Percentiles rank a stretch among this genome's conserved stretches.
phyloP scores from a whole-genome alignment of 2,329 filamentous ascomycete species.

The Lithohypha guttulata region DNA sequence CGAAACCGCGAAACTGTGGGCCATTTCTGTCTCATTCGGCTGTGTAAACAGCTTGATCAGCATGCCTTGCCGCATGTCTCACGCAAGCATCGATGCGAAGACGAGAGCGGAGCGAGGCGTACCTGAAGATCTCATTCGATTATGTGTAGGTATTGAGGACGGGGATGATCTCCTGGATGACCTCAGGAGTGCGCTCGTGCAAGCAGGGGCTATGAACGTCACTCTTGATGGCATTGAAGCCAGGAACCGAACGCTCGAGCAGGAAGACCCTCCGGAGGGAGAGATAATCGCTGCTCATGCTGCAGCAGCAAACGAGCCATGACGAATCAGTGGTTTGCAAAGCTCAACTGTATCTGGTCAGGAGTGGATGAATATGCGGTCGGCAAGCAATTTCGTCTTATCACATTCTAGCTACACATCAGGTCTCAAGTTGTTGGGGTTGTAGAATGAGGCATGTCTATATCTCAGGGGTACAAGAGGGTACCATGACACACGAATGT shows the following conservation, averaged over 20 bases:
- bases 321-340: too few species aligned
- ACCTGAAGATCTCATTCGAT: conserved; percentile 90
- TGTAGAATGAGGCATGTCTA: too few species aligned
- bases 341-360: too few species aligned
- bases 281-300: conserved; percentile 18
- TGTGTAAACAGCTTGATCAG: conserved; percentile 98
- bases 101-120: conserved; percentile 79
- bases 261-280: conserved; percentile 15
- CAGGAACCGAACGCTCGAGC: conserved; percentile 16
- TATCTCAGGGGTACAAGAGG: too few species aligned
- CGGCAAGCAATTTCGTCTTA: too few species aligned
- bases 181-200: conserved; percentile 76
- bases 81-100: conserved; percentile 94
- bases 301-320: conserved; percentile 19
- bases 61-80: conserved; percentile 99
- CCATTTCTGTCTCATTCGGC: conserved; percentile 93
- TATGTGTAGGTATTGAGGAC: conserved; percentile 96
- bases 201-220: conserved; percentile 85
- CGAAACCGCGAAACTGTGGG: conserved; percentile 82
- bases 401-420: too few species aligned
- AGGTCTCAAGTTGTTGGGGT: too few species aligned
- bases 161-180: conserved; percentile 85
- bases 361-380: too few species aligned
- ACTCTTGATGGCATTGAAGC: conserved; percentile 75
- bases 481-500: too few species aligned